These are phyloP conservation scores for Serendipita sp. DNA, from an alignment of 768 basidiomycete genomes.

Conservation along the genomic window DNA sequence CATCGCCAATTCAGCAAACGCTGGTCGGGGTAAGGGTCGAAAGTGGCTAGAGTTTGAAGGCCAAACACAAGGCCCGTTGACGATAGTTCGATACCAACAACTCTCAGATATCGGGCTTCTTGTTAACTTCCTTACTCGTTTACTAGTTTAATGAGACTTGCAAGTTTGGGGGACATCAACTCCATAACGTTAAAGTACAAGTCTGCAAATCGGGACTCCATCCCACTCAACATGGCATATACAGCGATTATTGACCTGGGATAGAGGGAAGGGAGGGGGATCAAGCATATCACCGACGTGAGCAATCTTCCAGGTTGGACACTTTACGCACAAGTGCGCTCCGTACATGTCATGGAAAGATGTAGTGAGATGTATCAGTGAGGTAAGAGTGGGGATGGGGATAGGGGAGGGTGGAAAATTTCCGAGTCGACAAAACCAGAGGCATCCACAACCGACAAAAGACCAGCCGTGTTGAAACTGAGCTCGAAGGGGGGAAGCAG, in stretches of 20 bases:
- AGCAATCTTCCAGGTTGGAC: no score
- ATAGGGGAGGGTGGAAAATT: not conserved
- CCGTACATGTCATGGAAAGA: not conserved
- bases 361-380: not conserved
- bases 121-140: no score
- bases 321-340: not conserved
- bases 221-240: no score
- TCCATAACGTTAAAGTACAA: no score
- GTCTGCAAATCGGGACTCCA: no score
- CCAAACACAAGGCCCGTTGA: no score
- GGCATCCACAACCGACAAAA: not conserved
- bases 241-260: not conserved
- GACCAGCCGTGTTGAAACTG: not conserved
- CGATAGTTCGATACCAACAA: no score
- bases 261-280: slow-evolving; percentile 6
- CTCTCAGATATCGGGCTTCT: no score
- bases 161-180: no score
- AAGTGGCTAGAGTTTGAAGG: not conserved
- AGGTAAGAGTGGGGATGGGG: slow-evolving; percentile 5
- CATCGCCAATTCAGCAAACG: slow-evolving; percentile 67
- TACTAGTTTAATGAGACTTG: no score
- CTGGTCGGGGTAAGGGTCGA: not conserved
- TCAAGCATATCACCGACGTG: no score
- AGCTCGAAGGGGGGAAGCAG: not conserved
- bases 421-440: not conserved